Evolutionary conservation across 78 protist genomes (phyloP), one percentile per base, ranked within the genome.

Genomic region (Dictyostelium capitatum): DNA sequence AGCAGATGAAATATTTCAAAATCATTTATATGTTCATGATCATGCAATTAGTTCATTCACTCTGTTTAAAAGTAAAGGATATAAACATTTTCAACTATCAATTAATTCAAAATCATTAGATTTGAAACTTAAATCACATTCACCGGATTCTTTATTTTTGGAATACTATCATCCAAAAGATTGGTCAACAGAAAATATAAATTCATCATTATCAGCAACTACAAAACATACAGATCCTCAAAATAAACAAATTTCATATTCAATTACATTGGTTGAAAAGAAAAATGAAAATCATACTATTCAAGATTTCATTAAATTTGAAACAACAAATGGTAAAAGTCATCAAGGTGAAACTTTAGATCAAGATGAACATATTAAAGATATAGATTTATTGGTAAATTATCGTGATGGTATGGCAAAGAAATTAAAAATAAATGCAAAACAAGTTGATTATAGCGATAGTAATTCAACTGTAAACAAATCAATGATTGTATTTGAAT

Each of bases 11-110:
- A 12, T 15, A 7, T 67, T 67, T 67, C 41, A 32, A 25, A 32
- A 67, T 15, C 75, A 67, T 67, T 67, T 67, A 32, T 67, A 32
- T 4, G 75, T 67, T 32, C 48, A 32, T 7, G 75, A 67, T 32
- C 75, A 67, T 32, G 75, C 75, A 25, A 67, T 67, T 67, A 67
- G 75, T 32, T 67, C 75, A 11, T 67, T 67, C 10, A 32, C 47
- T 32, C 5, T 67, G 30, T 32, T 67, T 32, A 17, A 67, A 67
- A 32, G 75, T 17, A 67, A 32, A 67, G 75, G 75, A 30, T 67
- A 67, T 32, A 67, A 67, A 67, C 32, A 30, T 32, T 32, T 67
- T 28, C 75, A 67, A 67, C 30, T 67, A 62, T 62, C 70, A 62
- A 62, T 23, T 43, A 67, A 67, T 15, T 67, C 75, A 32, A 28